Evolutionary conservation across 495 filamentous ascomycete genomes (phyloP), one percentile per base, ranked within the genome.

Genomic region (Extremus antarcticus): DNA sequence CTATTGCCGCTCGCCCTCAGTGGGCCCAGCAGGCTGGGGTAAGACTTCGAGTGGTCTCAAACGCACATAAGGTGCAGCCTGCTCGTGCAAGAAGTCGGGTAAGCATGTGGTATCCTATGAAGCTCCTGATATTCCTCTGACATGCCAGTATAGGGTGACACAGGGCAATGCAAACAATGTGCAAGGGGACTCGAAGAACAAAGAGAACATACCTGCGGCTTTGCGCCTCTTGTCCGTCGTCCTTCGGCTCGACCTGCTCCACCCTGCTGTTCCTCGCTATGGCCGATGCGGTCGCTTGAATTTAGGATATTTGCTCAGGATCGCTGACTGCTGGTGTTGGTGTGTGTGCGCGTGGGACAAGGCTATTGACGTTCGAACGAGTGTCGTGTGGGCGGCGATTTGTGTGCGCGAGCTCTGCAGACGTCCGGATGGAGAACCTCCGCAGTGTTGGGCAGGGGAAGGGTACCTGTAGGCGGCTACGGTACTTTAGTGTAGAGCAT

Each of bases 201-300:
- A 56, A 60, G 53, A 60, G 51, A 53, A 2, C 48, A 47, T 56
- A 56, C 57, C 57, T 56, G 47, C 49, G 24, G 49, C 49, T 3
- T 13, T 39, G 24, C 29, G 16, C 41, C 49, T 19, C 20, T 15
- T 25, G 9, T 11, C 49, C 3, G 10, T 11, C 53, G 22, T 10
- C 32, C 19, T 55, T 54, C 43, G 51, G 32, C 21, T 54, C 25
- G 29, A 22, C 32, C 47, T 38, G 51, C 51, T 45, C 41, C 41
- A 17, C 7, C 4, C 7, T 45, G 41, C n/a, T 45, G 7, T n/a
- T 45, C 19, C 19, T 17, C 41, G 41, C 9, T 45, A 45, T 45
- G n/a, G 17, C 19, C 3, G 7, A 45, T 7, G 19, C 41, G 41
- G 19, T 45, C 41, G 41, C 41, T 45, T 7, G 17, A 7, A 3